phyloP scores from a whole-genome alignment of 257 asterid species.

The Solanum dulcamara region DNA sequence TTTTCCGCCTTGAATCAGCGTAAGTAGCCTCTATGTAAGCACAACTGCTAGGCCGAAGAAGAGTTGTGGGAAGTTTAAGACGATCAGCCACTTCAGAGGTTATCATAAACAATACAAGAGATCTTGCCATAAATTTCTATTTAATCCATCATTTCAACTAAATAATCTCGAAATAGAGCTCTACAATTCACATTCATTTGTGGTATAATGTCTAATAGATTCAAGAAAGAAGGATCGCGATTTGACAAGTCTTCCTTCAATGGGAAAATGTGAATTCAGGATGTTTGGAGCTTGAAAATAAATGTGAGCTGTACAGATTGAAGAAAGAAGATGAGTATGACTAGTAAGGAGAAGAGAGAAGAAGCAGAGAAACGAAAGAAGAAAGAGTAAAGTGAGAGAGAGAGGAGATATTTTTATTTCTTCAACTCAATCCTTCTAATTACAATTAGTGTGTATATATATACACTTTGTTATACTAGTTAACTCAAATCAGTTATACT shows the following conservation, averaged over 20 bases:
- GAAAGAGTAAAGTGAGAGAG: too few relatives aligned
- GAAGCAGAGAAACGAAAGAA: too few relatives aligned
- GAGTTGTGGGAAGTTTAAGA: slow-evolving; percentile 9
- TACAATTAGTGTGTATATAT: too few relatives aligned
- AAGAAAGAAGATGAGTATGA: too few relatives aligned
- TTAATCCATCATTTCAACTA: slow-evolving; percentile 8
- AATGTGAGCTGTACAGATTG: too few relatives aligned
- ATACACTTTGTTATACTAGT: too few relatives aligned
- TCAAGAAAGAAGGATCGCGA: neutral
- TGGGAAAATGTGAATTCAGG: slow-evolving; percentile 23
- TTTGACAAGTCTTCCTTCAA: slow-evolving; percentile 3
- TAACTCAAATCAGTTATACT: too few relatives aligned
- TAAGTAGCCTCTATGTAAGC: neutral
- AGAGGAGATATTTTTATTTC: too few relatives aligned
- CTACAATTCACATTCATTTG: neutral
- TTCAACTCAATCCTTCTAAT: too few relatives aligned
- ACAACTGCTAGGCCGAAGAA: slow-evolving; percentile 8
- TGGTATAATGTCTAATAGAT: neutral
- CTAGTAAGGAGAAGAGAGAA: too few relatives aligned
- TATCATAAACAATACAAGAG: slow-evolving; percentile 12
- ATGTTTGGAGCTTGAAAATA: slow-evolving; percentile 20
- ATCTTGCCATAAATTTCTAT: neutral
- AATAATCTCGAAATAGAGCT: neutral
- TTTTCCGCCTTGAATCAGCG: slow-evolving; percentile 2
- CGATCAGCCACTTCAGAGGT: slow-evolving; percentile 4